Evolutionary conservation across 768 basidiomycete genomes (phyloP), one percentile per base, ranked within the genome.

Genomic region (Auricularia cornea): DNA sequence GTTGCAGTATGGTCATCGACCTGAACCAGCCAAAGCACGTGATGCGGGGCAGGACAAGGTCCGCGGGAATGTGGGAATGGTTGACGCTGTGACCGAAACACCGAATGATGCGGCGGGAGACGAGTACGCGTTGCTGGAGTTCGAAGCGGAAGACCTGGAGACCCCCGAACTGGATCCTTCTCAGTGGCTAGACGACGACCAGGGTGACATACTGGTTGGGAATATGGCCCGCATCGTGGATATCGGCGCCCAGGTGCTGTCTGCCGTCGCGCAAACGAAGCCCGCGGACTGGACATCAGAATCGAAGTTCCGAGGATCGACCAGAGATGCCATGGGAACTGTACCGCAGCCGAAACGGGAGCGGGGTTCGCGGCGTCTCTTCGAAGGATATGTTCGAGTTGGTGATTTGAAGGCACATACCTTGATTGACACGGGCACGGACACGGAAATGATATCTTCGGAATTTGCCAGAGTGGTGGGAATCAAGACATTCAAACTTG

Each of bases 341-440:
- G 11, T 23, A 5, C 18, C 18, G 5, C 44, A 48, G 44, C 44
- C 44, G 44, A 48, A 48, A 20, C 44, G 44, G 5, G 44, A 8
- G 20, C 18, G 11, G 44, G 44, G 5, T 11, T 14, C 44, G 5
- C 11, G 44, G 23, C 44, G 44, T 5, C 20, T 48, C 44, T 48
- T 48, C 23, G 44, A 48, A 20, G 44, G 44, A 5, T 52, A 57
- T 14, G 59, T 64, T 3, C 18, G 26, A 12, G 35, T 70, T 10
- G 60, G 66, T 44, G 68, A 66, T 3, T 23, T 67, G n/a, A 18
- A 44, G 11, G 71, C 71, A 0, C 66, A 61, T n/a, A 60, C 64
- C 2, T 60, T 73, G 44, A 69, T 73, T 32, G 69, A 74, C 61
- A 65, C 69, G 1, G 71, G 73, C 1, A 66, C 69, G 40, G 72